Percentiles rank a stretch among this genome's conserved stretches.
Evolutionary conservation across 768 basidiomycete species (phyloP).

Genomic region (Mycena amicta): DNA sequence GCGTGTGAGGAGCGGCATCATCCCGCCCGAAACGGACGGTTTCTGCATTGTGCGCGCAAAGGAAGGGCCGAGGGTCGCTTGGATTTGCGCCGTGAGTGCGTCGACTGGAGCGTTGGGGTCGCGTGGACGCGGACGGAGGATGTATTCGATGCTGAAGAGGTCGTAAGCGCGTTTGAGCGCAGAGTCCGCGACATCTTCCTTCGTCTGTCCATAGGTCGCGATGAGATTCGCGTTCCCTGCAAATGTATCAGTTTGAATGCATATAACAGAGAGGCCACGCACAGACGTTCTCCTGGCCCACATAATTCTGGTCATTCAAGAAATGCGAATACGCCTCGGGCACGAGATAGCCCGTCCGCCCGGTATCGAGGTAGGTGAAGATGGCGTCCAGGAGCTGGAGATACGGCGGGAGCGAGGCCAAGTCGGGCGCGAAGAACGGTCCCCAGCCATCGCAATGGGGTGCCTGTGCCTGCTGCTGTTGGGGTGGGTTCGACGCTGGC

Average conservation of each 20-base stretch:
- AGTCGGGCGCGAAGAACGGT: slow-evolving; percentile 11
- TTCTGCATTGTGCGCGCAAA: not conserved
- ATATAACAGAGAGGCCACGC: not conserved
- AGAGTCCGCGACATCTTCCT: slow-evolving; percentile 17
- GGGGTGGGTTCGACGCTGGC: not conserved
- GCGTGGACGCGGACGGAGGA: slow-evolving; percentile 7
- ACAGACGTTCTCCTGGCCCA: slow-evolving; percentile 15
- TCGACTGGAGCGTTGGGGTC: not conserved
- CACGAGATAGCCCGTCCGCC: slow-evolving; percentile 3
- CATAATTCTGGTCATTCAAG: slow-evolving; percentile 17
- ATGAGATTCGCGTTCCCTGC: slow-evolving; percentile 10
- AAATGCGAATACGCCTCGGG: slow-evolving; percentile 20
- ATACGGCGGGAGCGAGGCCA: slow-evolving; percentile 8
- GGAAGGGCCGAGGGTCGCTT: not conserved
- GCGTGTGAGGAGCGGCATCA: slow-evolving; percentile 17
- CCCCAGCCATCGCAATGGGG: slow-evolving; percentile 6
- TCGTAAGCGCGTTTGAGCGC: slow-evolving; percentile 18
- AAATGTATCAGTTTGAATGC: not conserved
- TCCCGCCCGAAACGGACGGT: not conserved
- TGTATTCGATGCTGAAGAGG: slow-evolving; percentile 17
- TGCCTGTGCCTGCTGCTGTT: not conserved
- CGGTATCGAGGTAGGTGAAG: slow-evolving; percentile 20
- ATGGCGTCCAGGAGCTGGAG: slow-evolving; percentile 5
- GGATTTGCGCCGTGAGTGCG: not conserved
- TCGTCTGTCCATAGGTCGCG: slow-evolving; percentile 5